A percentile compares a stretch with the other conserved stretches of the same genome.
phyloP scores from a whole-genome alignment of 139 green algal genomes.

The Chlorella sorokiniana region DNA sequence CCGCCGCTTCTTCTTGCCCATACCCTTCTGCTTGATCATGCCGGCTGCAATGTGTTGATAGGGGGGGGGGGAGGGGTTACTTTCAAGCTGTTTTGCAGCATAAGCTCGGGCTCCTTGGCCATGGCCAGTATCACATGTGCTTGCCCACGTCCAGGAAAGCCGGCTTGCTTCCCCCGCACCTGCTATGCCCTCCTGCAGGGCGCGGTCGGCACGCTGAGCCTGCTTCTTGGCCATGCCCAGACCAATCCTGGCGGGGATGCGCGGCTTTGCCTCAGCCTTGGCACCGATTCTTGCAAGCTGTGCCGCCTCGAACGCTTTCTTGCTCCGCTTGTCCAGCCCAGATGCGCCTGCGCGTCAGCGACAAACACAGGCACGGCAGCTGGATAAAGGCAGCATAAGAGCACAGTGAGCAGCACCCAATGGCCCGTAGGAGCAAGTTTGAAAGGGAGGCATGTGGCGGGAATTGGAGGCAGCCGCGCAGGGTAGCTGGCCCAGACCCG shows the following conservation, averaged over 20 bases:
- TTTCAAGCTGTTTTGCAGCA: neutral
- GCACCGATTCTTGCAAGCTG: slow-evolving; percentile 59
- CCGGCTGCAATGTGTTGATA: slow-evolving; percentile 34
- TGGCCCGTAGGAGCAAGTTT: neutral
- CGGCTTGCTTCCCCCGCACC: neutral
- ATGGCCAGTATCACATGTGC: no score
- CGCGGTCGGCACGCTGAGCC: slow-evolving; percentile 46
- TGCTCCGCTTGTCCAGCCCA: slow-evolving; percentile 64
- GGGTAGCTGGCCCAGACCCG: neutral
- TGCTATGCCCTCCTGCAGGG: slow-evolving; percentile 71
- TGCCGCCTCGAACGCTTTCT: slow-evolving; percentile 58
- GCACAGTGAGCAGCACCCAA: neutral
- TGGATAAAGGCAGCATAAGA: neutral
- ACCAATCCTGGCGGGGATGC: slow-evolving; percentile 53
- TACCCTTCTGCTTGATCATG: slow-evolving; percentile 62
- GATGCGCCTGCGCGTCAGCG: slow-evolving; percentile 42
- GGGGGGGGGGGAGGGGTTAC: neutral
- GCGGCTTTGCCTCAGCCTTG: slow-evolving; percentile 52
- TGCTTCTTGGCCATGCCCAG: slow-evolving; percentile 55
- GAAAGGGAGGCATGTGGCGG: slow-evolving; percentile 13
- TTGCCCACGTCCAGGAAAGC: neutral
- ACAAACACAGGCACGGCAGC: neutral
- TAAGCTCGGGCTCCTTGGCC: no score
- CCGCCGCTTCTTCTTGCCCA: slow-evolving; percentile 61
- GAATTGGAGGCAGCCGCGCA: slow-evolving; percentile 47